These are phyloP conservation scores for Spergularia marina DNA, from an alignment of 148 eudicot genomes.

Conservation along the genomic window DNA sequence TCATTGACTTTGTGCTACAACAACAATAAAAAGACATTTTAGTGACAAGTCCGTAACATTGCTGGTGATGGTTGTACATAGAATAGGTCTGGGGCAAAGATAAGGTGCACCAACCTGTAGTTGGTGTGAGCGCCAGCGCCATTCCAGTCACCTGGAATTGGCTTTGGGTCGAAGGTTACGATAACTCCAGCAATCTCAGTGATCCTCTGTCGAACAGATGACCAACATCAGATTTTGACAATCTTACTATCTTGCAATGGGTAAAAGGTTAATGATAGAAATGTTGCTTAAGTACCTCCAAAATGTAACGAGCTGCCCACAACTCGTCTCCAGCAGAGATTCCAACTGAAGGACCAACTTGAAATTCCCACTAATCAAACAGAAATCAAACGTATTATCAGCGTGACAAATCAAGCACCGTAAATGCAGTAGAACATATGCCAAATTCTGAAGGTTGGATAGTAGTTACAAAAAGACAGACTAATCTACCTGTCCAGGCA, in stretches of 20 bases:
- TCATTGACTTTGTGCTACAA: slow-evolving; percentile 47
- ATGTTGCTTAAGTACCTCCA: slow-evolving; percentile 38
- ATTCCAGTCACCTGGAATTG: slow-evolving; percentile 74
- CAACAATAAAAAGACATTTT: slow-evolving; percentile 1
- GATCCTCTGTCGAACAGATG: slow-evolving; percentile 39
- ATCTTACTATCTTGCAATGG: neutral
- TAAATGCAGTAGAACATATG: neutral
- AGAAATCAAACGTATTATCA: neutral
- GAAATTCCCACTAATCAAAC: slow-evolving; percentile 55
- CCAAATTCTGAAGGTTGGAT: neutral
- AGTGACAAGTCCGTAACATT: neutral
- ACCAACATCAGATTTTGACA: neutral
- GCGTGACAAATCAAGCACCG: neutral
- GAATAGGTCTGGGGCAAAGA: neutral
- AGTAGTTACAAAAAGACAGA: neutral
- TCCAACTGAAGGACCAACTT: slow-evolving; percentile 62
- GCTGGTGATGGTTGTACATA: no score
- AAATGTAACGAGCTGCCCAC: slow-evolving; percentile 60
- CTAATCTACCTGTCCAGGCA: slow-evolving; percentile 57
- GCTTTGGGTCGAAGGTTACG: slow-evolving; percentile 56
- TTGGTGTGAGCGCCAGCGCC: slow-evolving; percentile 84
- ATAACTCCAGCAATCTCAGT: slow-evolving; percentile 55
- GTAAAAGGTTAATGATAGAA: neutral
- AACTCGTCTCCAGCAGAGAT: slow-evolving; percentile 59
- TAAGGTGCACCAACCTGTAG: slow-evolving; percentile 41